Evolutionary conservation across 2,329 filamentous ascomycete species (phyloP).

Genomic region (Colletotrichum eremochloae): DNA sequence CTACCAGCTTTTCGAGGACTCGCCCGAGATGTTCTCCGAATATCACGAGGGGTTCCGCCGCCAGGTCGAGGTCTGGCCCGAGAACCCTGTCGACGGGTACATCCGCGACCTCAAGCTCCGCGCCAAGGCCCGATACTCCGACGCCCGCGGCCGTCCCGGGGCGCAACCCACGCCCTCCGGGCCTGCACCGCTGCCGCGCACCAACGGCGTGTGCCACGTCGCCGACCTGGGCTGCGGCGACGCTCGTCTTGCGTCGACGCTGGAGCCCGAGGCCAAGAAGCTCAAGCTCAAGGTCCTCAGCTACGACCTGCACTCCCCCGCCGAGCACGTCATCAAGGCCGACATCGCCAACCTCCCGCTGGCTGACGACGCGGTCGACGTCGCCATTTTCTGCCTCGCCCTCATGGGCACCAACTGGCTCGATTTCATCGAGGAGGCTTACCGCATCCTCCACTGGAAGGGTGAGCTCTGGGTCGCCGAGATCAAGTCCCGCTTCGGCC

Average conservation of each 20-base stretch:
- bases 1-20: slow-evolving; percentile 83
- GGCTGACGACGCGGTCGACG: slow-evolving; percentile 79
- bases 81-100: slow-evolving; percentile 94
- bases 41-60: slow-evolving; percentile 97
- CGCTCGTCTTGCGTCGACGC: slow-evolving; percentile 79
- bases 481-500: slow-evolving; percentile 92
- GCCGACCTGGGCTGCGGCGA: slow-evolving; percentile 96
- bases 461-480: slow-evolving; percentile 98
- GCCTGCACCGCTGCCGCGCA: slow-evolving; percentile 74
- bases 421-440: slow-evolving; percentile 95
- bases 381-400: slow-evolving; percentile 94
- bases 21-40: slow-evolving; percentile 94
- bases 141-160: slow-evolving; percentile 43
- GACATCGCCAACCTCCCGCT: slow-evolving; percentile 90
- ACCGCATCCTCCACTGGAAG: slow-evolving; percentile 90
- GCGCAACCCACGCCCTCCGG: slow-evolving; percentile 43
- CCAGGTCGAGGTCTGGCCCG: slow-evolving; percentile 95
- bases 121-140: slow-evolving; percentile 64
- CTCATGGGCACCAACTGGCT: slow-evolving; percentile 99
- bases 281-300: slow-evolving; percentile 82
- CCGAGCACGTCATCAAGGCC: slow-evolving; percentile 83
- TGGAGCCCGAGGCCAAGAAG: slow-evolving; percentile 74
- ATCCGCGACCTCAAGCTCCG: slow-evolving; percentile 78
- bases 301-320: slow-evolving; percentile 87
- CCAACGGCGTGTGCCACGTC: slow-evolving; percentile 79